Percentiles rank a stretch among this genome's conserved stretches.
phyloP scores from a whole-genome alignment of 305 asterid genomes.

The Fraxinus dipetala region DNA sequence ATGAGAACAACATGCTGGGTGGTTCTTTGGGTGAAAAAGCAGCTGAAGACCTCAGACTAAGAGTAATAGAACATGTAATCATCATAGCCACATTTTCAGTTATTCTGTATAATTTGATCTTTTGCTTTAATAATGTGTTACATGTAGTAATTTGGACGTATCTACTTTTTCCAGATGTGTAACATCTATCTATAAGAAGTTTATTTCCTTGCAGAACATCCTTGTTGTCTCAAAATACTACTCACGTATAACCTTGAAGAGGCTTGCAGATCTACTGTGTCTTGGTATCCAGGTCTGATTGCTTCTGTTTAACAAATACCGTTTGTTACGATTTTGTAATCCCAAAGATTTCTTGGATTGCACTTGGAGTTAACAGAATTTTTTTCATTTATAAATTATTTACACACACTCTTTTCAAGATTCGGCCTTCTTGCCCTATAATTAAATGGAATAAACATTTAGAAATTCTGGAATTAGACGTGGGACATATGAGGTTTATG shows the following conservation, averaged over 20 bases:
- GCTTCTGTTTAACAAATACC: neutral
- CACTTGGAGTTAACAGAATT: neutral
- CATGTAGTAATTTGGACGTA: neutral
- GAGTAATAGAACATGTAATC: conserved; percentile 91
- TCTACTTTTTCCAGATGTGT: neutral
- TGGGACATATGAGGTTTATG: neutral
- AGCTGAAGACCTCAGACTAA: conserved; percentile 74
- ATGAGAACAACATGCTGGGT: conserved; percentile 76
- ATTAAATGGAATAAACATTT: neutral
- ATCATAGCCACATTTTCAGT: conserved; percentile 8
- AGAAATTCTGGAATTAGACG: neutral
- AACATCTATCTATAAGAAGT: neutral
- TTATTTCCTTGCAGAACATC: conserved; percentile 67
- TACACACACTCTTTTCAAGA: neutral
- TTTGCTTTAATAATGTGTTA: neutral
- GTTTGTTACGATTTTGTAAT: neutral
- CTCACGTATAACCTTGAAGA: conserved; percentile 75
- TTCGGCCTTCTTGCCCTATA: neutral
- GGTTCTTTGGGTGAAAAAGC: conserved; percentile 84
- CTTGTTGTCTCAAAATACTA: conserved; percentile 88
- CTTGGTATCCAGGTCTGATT: conserved; percentile 69
- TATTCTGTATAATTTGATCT: conserved; percentile 1
- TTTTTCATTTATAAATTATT: neutral
- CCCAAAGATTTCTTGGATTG: neutral
- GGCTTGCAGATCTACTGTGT: conserved; percentile 83